Base-by-base conservation (phyloP, 345 rosid species). In the Clarkia xantiana region DNA sequence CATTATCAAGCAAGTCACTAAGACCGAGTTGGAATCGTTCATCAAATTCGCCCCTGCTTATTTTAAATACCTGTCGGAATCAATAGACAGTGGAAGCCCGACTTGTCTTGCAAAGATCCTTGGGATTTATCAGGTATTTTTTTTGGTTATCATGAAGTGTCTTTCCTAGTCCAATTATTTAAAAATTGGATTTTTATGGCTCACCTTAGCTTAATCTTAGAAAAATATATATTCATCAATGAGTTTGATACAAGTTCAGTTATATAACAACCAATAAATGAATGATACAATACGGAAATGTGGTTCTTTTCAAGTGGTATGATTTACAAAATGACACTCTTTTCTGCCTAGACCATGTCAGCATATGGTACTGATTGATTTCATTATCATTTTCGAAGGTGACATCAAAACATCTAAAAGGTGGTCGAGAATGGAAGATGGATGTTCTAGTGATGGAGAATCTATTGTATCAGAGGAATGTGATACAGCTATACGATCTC, bases 381-480 rank as follows among this genome's bases (percentile, higher is more conserved):
- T 29, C 36, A 52, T 18, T 39, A 4, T 52, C 14, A 6, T 11
- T 52, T 10, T 40, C 18, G 10, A 60, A 91, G 98, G 94, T 91
- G 39, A 65, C 80, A 14, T 43, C 75, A 34, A 91, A 91, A 63
- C 86, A 76, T 62, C 14, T 78, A 25, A 93, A 77, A 70, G 83
- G 94, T 51, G 96, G 88, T 56, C 87, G 67, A 69, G 99, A 87
- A 64, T 61, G 76, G 9, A 93, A 71, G 75, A 87, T 80, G 78
- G 99, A 84, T 68, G 90, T 93, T 59, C 72, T 93, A 43, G 84
- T 93, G 29, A 93, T 93, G 99, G 99, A 93, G 71, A 93, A 93
- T 72, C 87, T 93, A 65, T 67, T 93, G 59, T 93, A 71, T 40
- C 67, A 78, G 63, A 77, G 96, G 67, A 78, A 61, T 44, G 73